These are phyloP conservation scores for Hypoxylon sp. DNA, from an alignment of 2,329 filamentous ascomycete species.

Conservation along the genomic window DNA sequence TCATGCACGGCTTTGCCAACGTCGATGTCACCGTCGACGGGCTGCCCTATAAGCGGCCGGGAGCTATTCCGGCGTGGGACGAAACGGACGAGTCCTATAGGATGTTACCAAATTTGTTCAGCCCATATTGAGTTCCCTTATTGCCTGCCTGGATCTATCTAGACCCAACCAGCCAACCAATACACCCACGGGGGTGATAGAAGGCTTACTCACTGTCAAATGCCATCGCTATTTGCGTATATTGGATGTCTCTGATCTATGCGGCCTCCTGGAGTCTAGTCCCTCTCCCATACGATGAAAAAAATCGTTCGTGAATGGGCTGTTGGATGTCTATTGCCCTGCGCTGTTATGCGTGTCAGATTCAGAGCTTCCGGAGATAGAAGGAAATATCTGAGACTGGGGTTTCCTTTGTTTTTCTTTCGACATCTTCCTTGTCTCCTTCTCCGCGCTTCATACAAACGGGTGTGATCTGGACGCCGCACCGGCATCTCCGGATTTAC, in stretches of 20 bases:
- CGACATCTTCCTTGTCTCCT: not conserved
- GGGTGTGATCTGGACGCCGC: slow-evolving; percentile 7
- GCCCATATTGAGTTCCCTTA: not conserved
- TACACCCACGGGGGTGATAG: not conserved
- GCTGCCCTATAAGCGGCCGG: slow-evolving; percentile 66
- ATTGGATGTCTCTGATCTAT: not conserved
- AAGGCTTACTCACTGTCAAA: slow-evolving; percentile 27
- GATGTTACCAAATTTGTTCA: slow-evolving; percentile 9
- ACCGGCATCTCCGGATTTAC: slow-evolving; percentile 17
- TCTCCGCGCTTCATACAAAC: not conserved
- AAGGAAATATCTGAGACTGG: slow-evolving; percentile 6
- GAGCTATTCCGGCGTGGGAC: slow-evolving; percentile 65
- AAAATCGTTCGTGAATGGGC: not conserved
- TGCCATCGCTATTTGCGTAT: slow-evolving; percentile 17
- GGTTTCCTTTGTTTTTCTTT: slow-evolving; percentile 4
- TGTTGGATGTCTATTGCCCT: slow-evolving; percentile 3
- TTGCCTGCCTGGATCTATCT: slow-evolving; percentile 1
- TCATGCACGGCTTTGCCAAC: slow-evolving; percentile 70
- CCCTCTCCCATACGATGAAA: not conserved
- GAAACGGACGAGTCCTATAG: slow-evolving; percentile 69
- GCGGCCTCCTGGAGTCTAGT: not conserved
- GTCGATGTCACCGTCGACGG: slow-evolving; percentile 66
- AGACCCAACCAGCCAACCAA: not conserved
- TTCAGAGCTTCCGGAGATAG: slow-evolving; percentile 4
- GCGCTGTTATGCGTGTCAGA: slow-evolving; percentile 1